A percentile compares a stretch with the other conserved stretches of the same genome.
Conservation (phyloP, 1,284 basidiomycete species). For the Irpex rosettiformis region DNA sequence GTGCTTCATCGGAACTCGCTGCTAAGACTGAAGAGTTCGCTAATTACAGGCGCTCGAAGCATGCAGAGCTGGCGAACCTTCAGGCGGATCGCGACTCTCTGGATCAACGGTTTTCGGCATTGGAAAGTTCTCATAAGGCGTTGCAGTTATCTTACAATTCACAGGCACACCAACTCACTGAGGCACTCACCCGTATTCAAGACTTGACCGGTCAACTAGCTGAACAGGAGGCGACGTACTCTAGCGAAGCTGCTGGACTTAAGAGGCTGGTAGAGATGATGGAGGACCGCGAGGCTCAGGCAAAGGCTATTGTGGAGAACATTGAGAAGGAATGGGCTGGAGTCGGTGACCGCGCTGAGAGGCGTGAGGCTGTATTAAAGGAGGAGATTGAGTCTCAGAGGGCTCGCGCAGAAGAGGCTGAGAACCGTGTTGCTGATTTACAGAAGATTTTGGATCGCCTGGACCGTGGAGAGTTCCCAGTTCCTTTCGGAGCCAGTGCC, state of each 20-base stretch:
- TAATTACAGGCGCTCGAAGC: constrained; percentile 68
- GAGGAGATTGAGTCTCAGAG: constrained; percentile 67
- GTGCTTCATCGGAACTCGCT: constrained; percentile 56
- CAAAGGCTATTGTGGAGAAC: constrained; percentile 71
- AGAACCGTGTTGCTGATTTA: constrained; percentile 57
- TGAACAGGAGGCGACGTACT: constrained; percentile 76
- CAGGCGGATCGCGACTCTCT: constrained; percentile 72
- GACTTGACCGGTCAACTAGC: constrained; percentile 71
- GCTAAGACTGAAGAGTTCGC: constrained; percentile 71
- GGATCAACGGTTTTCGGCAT: constrained; percentile 57
- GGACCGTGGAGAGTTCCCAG: constrained; percentile 64
- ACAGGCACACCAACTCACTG: constrained; percentile 65
- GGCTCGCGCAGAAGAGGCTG: constrained; percentile 55
- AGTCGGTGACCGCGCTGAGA: constrained; percentile 65
- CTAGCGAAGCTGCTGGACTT: constrained; percentile 69
- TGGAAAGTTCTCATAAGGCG: constrained; percentile 62
- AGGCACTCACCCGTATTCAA: constrained; percentile 68
- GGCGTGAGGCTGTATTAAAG: constrained; percentile 58
- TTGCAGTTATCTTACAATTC: constrained; percentile 66
- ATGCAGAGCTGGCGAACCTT: constrained; percentile 68
- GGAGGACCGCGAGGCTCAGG: constrained; percentile 79
- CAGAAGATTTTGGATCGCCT: constrained; percentile 63
- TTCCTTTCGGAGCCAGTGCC: constrained; percentile 36
- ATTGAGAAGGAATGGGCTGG: constrained; percentile 79
- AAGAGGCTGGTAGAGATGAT: constrained; percentile 74